Conservation (phyloP, 441 rosid genomes). For the Populus hybrid region DNA sequence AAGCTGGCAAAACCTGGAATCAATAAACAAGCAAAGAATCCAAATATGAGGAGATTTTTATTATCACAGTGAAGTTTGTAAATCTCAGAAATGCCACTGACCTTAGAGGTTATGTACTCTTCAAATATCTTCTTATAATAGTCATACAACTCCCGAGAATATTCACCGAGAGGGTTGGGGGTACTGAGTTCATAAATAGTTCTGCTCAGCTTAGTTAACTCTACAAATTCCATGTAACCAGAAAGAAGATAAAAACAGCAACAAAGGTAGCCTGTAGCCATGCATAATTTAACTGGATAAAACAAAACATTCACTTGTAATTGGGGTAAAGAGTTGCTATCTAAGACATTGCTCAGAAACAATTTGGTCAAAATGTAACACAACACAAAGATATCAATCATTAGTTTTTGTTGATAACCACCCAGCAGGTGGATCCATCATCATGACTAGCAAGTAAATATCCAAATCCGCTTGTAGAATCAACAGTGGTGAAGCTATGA, state of each 20-base stretch:
- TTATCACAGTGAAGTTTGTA: neutral
- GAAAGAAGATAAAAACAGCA: neutral
- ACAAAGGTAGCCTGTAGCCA: neutral
- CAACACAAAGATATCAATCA: too few species aligned
- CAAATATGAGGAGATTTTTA: neutral
- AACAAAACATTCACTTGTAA: too few species aligned
- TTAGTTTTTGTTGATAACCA: too few species aligned
- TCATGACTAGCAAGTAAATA: too few species aligned
- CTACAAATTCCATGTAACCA: neutral
- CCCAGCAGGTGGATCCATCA: too few species aligned
- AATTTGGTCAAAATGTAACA: too few species aligned
- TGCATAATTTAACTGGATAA: too few species aligned
- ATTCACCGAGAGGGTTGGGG: neutral
- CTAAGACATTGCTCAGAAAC: too few species aligned
- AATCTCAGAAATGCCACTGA: neutral
- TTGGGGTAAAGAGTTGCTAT: too few species aligned
- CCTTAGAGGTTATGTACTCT: neutral
- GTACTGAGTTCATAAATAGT: neutral
- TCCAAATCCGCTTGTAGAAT: too few species aligned
- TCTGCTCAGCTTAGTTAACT: neutral
- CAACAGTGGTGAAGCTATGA: too few species aligned
- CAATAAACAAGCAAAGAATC: neutral
- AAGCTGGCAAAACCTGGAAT: constrained; percentile 61
- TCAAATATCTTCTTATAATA: constrained; percentile 1
- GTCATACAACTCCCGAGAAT: neutral